phyloP scores from a whole-genome alignment of 2,329 filamentous ascomycete genomes.

The Neocatenulostroma microsporum region DNA sequence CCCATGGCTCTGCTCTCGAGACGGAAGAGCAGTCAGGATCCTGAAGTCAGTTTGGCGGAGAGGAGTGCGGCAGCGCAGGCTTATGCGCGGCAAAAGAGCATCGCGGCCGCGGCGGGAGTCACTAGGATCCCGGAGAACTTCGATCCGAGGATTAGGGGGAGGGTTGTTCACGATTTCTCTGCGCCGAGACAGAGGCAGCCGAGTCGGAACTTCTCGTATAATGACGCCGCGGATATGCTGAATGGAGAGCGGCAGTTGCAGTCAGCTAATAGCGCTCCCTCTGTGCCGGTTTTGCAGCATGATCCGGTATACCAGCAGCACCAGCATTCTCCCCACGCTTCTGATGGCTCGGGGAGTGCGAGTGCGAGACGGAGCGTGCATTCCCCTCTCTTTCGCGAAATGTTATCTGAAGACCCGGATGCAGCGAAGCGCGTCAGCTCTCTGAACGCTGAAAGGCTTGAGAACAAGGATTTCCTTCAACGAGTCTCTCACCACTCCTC shows the following conservation, averaged over 20 bases:
- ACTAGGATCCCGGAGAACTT: constrained; percentile 51
- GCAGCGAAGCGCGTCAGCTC: constrained; percentile 34
- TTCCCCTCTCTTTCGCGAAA: constrained; percentile 54
- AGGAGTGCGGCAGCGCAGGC: constrained; percentile 33
- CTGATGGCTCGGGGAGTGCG: no score
- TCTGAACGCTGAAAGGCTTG: constrained; percentile 41
- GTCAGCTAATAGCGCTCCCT: constrained; percentile 1
- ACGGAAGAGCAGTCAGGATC: constrained; percentile 42
- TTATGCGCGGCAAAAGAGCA: constrained; percentile 41
- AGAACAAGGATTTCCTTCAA: constrained; percentile 42
- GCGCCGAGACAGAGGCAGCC: constrained; percentile 41
- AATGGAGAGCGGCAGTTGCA: not conserved
- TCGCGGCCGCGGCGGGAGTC: constrained; percentile 43
- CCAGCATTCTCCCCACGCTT: no score
- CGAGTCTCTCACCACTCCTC: constrained; percentile 33
- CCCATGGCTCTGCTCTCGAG: constrained; percentile 53
- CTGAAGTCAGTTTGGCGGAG: constrained; percentile 14
- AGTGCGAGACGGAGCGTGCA: constrained; percentile 34
- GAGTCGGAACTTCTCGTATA: constrained; percentile 23
- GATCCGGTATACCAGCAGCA: not conserved
- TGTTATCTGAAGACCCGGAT: constrained; percentile 49
- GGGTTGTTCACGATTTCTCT: constrained; percentile 58
- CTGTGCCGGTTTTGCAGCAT: constrained; percentile 1
- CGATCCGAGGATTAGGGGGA: constrained; percentile 56
- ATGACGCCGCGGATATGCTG: constrained; percentile 15